Percentiles rank a stretch among this genome's conserved stretches.
Conservation (phyloP, 2,329 filamentous ascomycete species). For the Xylariaceae sp. region DNA sequence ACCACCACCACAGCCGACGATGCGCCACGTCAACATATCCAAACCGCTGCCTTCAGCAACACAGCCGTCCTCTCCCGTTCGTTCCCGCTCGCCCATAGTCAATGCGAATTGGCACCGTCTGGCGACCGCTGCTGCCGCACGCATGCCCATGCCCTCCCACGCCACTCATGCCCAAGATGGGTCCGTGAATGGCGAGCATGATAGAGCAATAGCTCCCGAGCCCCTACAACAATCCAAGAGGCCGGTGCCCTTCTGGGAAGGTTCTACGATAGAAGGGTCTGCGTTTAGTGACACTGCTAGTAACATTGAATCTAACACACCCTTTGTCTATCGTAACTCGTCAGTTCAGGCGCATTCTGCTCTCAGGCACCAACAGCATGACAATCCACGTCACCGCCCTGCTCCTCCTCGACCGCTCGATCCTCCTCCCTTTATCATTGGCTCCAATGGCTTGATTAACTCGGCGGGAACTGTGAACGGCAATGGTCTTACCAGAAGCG, state of each 20-base stretch:
- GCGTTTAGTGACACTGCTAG: slow-evolving; percentile 33
- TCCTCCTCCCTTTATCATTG: slow-evolving; percentile 27
- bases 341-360: slow-evolving; percentile 19
- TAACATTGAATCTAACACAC: slow-evolving; percentile 28
- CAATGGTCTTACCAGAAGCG: slow-evolving; percentile 27
- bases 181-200: slow-evolving; percentile 22
- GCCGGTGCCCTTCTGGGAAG: slow-evolving; percentile 32
- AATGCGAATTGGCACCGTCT: slow-evolving; percentile 29
- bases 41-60: slow-evolving; percentile 17
- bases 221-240: slow-evolving; percentile 23
- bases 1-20: background rate
- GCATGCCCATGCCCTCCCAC: slow-evolving; percentile 22
- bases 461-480: slow-evolving; percentile 21
- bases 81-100: slow-evolving; percentile 29
- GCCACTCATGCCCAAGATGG: slow-evolving; percentile 25
- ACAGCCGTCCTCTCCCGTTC: slow-evolving; percentile 26
- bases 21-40: slow-evolving; percentile 15
- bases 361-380: slow-evolving; percentile 23
- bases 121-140: slow-evolving; percentile 21
- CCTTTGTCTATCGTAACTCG: slow-evolving; percentile 21
- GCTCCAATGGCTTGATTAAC: slow-evolving; percentile 29
- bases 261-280: slow-evolving; percentile 32
- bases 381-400: slow-evolving; percentile 25
- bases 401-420: slow-evolving; percentile 21
- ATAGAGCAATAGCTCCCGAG: slow-evolving; percentile 25